phyloP scores from a whole-genome alignment of 768 basidiomycete genomes.

The Hemileccinum rubropunctum region DNA sequence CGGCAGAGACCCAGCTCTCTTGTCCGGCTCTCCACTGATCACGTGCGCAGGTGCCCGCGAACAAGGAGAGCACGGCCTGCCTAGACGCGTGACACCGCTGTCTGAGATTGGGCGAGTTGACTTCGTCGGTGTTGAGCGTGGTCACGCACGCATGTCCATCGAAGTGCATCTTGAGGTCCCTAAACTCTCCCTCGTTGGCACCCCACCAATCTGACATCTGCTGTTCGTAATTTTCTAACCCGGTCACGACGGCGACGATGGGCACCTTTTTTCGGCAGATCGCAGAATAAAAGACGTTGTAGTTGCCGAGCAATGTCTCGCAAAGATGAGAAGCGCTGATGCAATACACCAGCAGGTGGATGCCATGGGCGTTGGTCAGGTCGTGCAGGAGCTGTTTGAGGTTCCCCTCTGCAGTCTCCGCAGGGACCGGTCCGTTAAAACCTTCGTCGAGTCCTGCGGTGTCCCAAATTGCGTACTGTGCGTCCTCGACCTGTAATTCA shows the following conservation, averaged over 20 bases:
- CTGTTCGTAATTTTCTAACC: slow-evolving; percentile 35
- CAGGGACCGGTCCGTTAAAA: slow-evolving; percentile 26
- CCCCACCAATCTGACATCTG: slow-evolving; percentile 34
- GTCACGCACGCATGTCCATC: slow-evolving; percentile 39
- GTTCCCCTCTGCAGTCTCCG: slow-evolving; percentile 28
- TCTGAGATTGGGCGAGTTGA: slow-evolving; percentile 28
- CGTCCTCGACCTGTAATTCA: slow-evolving; percentile 24
- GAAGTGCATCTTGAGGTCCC: slow-evolving; percentile 31
- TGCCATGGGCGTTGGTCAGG: slow-evolving; percentile 24
- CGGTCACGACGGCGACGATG: slow-evolving; percentile 37
- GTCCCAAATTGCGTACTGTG: slow-evolving; percentile 32
- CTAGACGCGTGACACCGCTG: slow-evolving; percentile 28
- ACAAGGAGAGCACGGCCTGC: slow-evolving; percentile 17
- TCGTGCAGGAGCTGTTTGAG: slow-evolving; percentile 24
- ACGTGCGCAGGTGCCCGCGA: slow-evolving; percentile 16
- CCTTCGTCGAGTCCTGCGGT: slow-evolving; percentile 41
- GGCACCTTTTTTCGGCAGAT: slow-evolving; percentile 37
- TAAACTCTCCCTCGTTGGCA: slow-evolving; percentile 29
- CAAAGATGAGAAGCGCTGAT: slow-evolving; percentile 31
- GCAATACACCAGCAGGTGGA: slow-evolving; percentile 33
- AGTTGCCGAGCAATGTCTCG: slow-evolving; percentile 29
- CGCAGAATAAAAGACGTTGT: slow-evolving; percentile 36
- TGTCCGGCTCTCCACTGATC: slow-evolving; percentile 24
- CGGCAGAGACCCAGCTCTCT: slow-evolving; percentile 19
- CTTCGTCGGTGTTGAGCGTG: slow-evolving; percentile 29